These are phyloP conservation scores for Penicillium sp. DNA, from an alignment of 2,329 filamentous ascomycete genomes.

Conservation along the genomic window DNA sequence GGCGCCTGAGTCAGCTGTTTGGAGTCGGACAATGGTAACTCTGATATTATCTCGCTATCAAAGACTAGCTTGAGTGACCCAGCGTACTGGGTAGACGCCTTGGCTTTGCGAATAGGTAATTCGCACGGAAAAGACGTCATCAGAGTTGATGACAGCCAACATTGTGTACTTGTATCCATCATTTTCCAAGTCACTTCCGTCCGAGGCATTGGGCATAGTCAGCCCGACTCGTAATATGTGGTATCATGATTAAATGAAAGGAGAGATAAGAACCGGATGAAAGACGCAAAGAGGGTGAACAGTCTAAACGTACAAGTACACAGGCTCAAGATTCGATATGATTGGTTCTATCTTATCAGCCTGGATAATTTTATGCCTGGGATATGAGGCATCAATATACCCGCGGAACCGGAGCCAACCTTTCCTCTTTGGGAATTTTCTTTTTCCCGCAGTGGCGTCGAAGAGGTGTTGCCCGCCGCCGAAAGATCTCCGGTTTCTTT, in stretches of 20 bases:
- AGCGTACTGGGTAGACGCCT: too few species aligned
- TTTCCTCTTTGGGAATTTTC: constrained; percentile 37
- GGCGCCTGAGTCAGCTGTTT: too few species aligned
- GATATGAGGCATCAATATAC: constrained; percentile 17
- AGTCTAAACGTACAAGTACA: too few species aligned
- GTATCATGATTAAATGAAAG: background rate
- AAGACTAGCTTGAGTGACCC: background rate
- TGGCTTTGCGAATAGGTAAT: background rate
- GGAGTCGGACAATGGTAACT: too few species aligned
- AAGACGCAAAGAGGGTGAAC: too few species aligned
- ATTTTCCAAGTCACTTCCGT: background rate
- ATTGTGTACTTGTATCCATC: background rate
- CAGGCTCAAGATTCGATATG: too few species aligned
- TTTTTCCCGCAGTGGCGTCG: constrained; percentile 12
- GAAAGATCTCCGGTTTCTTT: constrained; percentile 17
- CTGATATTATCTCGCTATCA: background rate
- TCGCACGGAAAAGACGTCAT: background rate
- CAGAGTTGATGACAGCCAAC: background rate
- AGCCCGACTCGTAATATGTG: too few species aligned
- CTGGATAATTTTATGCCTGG: too few species aligned
- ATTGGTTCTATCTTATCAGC: too few species aligned
- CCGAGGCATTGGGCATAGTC: background rate
- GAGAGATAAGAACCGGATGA: too few species aligned
- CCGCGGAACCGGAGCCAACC: constrained; percentile 30
- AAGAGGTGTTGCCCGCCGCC: constrained; percentile 14